phyloP scores from a whole-genome alignment of 805 yeast species.

The Wickerhamiella australiensis region DNA sequence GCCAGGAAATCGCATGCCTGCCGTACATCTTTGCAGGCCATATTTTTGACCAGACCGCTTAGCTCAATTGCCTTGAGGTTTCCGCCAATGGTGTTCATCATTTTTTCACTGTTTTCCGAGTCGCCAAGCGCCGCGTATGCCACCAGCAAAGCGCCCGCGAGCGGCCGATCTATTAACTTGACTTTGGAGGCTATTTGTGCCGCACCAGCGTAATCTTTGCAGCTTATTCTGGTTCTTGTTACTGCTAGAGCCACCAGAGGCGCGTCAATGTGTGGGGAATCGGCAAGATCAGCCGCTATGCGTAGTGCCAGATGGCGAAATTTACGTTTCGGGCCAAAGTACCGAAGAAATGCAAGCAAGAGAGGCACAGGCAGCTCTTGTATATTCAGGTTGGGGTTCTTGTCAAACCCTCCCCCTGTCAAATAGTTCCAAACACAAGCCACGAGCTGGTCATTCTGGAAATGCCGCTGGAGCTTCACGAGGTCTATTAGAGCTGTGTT shows the following conservation, averaged over 20 bases:
- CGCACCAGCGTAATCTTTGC: background rate
- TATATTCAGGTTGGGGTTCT: background rate
- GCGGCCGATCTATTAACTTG: background rate
- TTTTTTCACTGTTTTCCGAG: background rate
- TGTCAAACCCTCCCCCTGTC: background rate
- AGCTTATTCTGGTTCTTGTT: background rate
- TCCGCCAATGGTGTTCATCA: background rate
- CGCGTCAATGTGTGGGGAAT: background rate
- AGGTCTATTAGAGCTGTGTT: background rate
- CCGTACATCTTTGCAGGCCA: slow-evolving; percentile 3
- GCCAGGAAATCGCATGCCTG: slow-evolving; percentile 10
- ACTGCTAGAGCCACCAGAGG: background rate
- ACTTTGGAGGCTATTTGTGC: background rate
- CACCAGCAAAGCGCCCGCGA: slow-evolving; percentile 1
- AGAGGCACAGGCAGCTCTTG: background rate
- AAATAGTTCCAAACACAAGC: background rate
- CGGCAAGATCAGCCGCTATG: background rate
- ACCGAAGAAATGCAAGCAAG: background rate
- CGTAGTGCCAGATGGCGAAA: background rate
- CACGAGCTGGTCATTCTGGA: background rate
- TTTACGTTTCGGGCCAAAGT: slow-evolving; percentile 2
- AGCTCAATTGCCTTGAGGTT: slow-evolving; percentile 29
- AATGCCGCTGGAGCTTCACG: background rate
- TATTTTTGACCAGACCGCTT: slow-evolving; percentile 13
- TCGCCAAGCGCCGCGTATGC: slow-evolving; percentile 5